Base-by-base conservation (phyloP, 441 rosid genomes). In the Bocquillonia castaneifolia region DNA sequence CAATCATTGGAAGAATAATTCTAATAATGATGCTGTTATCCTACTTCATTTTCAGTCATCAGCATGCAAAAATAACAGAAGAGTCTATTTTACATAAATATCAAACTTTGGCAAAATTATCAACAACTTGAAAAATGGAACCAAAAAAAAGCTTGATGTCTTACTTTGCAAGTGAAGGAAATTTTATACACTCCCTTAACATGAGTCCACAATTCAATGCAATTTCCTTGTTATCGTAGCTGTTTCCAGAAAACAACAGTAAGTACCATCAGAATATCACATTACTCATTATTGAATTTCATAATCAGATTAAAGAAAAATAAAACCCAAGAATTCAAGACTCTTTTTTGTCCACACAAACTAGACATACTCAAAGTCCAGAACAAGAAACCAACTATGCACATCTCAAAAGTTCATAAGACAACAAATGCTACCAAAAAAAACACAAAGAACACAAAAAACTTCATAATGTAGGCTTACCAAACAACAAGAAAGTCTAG, bases 211-310 rank as follows among this genome's bases (percentile, higher is more conserved):
- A 89, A 75, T 83, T 87, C 79, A 88, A 69, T 72, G 98, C 97
- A 68, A 91, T 86, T 79, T 93, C 96, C 84, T 93, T 91, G 85
- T 89, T 89, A 67, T 93, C 97, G 75, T 93, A 93, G 79, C 98
- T 93, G 91, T 71, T 81, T 72, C 71, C 62, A 78, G 68, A 56
- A 75, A 51, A 48, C 47, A 66, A 74, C 60, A 75, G 63, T 58
- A 51, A 66, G 68, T 44, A 50, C 44, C 51, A 31, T 17, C n/a
- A 7, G 22, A 44, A 12, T 47, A 25, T 64, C 42, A 47, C 47
- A 51, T 29, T 18, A 29, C 1, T 28, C 47, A 51, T 29, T 18
- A 29, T 2, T 28, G 45, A 28, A 63, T 56, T 54, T 63, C 28
- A 53, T 18, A 37, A 54, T 47, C n/a, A 64, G 68, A 25, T n/a